Evolutionary conservation across 371 early-diverging fungal genomes (phyloP).

Genomic region (Capillidium rhysosporum): DNA sequence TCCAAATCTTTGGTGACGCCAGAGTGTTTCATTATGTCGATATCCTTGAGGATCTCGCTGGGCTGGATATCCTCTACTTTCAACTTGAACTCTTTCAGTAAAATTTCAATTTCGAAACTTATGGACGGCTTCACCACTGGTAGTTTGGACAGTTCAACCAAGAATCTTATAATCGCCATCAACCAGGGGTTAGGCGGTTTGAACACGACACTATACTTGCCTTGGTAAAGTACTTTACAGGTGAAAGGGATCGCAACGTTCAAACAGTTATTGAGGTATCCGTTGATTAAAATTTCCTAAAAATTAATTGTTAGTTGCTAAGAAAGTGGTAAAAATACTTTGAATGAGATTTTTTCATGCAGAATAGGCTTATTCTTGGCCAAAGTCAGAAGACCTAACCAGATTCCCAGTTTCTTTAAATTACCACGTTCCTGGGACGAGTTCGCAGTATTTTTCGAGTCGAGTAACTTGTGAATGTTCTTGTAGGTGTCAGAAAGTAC

Average conservation of each 20-base stretch:
- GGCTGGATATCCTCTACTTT: conserved; percentile 72
- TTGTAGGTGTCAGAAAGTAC: conserved; percentile 75
- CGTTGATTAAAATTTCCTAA: conserved; percentile 74
- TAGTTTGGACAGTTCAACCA: conserved; percentile 80
- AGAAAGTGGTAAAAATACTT: conserved; percentile 26
- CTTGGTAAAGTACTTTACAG: conserved; percentile 88
- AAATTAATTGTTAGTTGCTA: conserved; percentile 1
- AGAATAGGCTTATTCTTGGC: conserved; percentile 84
- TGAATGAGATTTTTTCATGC: conserved; percentile 82
- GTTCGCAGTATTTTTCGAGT: conserved; percentile 79
- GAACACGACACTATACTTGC: conserved; percentile 64
- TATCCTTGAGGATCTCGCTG: conserved; percentile 43
- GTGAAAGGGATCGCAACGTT: conserved; percentile 95
- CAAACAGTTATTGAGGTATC: conserved; percentile 62
- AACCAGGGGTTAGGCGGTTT: conserved; percentile 95
- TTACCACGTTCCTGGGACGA: conserved; percentile 74
- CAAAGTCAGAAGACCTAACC: conserved; percentile 92
- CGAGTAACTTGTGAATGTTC: conserved; percentile 68
- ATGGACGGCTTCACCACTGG: conserved; percentile 85
- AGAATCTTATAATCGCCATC: conserved; percentile 75
- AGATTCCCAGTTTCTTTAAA: conserved; percentile 86
- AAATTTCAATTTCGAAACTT: conserved; percentile 92
- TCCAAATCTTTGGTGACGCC: conserved; percentile 16
- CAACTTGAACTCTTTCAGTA: conserved; percentile 75
- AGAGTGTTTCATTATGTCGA: conserved; percentile 17